A percentile compares a stretch with the other conserved stretches of the same genome.
Evolutionary conservation across 306 rosid genomes (phyloP).

Genomic region (Ormosia emarginata): DNA sequence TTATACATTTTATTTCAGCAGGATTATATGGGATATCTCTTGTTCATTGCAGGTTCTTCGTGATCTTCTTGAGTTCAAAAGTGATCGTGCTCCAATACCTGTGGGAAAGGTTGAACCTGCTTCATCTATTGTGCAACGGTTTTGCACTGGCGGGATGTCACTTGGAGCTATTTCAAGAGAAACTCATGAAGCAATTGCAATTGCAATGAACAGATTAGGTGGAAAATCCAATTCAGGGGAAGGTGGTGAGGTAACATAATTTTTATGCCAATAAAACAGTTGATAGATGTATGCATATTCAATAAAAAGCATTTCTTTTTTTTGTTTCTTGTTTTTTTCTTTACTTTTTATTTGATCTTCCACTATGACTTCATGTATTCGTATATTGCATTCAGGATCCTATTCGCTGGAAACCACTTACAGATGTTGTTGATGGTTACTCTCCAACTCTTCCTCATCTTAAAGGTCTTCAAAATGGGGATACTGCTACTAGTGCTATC

Average conservation of each 20-base stretch:
- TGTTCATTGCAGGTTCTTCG: slow-evolving; percentile 76
- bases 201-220: slow-evolving; percentile 98
- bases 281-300: neutral
- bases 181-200: slow-evolving; percentile 97
- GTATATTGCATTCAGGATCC: slow-evolving; percentile 69
- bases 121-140: slow-evolving; percentile 80
- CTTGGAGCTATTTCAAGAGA: slow-evolving; percentile 99
- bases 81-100: slow-evolving; percentile 83
- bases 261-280: slow-evolving; percentile 1
- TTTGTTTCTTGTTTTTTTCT: neutral
- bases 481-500: slow-evolving; percentile 98
- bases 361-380: neutral
- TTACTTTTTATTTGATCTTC: slow-evolving; percentile 1
- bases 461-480: slow-evolving; percentile 99
- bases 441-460: slow-evolving; percentile 98
- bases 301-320: neutral
- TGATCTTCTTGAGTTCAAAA: slow-evolving; percentile 92
- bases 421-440: slow-evolving; percentile 97
- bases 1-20: neutral
- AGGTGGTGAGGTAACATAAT: slow-evolving; percentile 90
- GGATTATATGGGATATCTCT: slow-evolving; percentile 2
- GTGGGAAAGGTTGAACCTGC: slow-evolving; percentile 99
- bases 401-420: slow-evolving; percentile 93
- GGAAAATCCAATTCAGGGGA: slow-evolving; percentile 99
- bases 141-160: slow-evolving; percentile 99